Base-by-base conservation (phyloP, 805 yeast species). In the Kazachstania viticola region DNA sequence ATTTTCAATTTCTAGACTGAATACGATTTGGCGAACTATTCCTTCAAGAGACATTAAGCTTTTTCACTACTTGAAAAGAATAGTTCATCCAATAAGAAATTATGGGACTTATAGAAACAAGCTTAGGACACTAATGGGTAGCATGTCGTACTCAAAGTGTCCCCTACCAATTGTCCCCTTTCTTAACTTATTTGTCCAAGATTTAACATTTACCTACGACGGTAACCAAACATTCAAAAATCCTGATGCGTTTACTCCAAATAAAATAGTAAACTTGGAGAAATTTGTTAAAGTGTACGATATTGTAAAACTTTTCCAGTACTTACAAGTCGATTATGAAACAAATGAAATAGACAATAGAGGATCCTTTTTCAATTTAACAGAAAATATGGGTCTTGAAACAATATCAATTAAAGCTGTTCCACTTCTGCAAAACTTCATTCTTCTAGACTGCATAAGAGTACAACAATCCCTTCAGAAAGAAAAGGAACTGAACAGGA, bases 181-280 rank as follows among this genome's bases (percentile, higher is more conserved):
- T 49, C 65, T 80, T 35, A 75, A 79, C 28, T 57, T 81, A 33
- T 80, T 78, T 51, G 58, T 81, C 28, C 91, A 79, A 54, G 94
- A 81, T 54, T 62, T 81, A 45, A 79, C 87, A 0, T 79, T 80
- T 57, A 73, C 79, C n/a, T 69, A 75, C 31, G 93, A 81, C 43
- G 88, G 91, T n/a, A 80, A 80, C 48, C 67, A 79, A 25, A 76
- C 73, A 44, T 75, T 61, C 49, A 63, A 87, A 49, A 70, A 64
- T 38, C 75, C 78, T 4, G 71, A 73, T 38, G 53, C 62, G 5
- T 61, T 68, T 61, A 44, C 62, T 28, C 58, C 62, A 27, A 57
- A 68, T 16, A 62, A 61, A 33, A 60, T 78, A 40, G 71, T 81
- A 46, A 79, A 81, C 47, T 70, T 80, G 40, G 91, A 79, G 49